Conservation (phyloP, 495 filamentous ascomycete genomes). For the Tuber melanosporum region DNA sequence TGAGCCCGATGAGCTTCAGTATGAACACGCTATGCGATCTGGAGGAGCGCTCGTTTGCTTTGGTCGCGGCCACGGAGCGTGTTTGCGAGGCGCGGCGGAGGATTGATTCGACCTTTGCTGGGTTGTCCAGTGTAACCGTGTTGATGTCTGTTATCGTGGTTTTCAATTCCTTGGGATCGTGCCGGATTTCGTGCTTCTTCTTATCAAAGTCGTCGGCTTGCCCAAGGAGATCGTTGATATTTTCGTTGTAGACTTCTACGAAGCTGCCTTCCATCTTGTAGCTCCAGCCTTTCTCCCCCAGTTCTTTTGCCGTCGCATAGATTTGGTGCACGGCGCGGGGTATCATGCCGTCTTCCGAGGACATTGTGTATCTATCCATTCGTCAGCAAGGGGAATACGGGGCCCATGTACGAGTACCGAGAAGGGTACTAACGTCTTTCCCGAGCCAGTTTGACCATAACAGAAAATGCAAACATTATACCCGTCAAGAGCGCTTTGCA, state of each 20-base stretch:
- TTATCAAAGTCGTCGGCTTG: constrained; percentile 67
- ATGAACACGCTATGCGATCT: constrained; percentile 96
- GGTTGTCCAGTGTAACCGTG: constrained; percentile 68
- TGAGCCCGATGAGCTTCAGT: constrained; percentile 75
- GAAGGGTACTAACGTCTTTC: constrained; percentile 58
- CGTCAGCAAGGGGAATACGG: constrained; percentile 5
- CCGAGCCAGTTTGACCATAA: constrained; percentile 95
- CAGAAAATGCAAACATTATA: constrained; percentile 99
- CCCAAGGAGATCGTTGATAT: constrained; percentile 84
- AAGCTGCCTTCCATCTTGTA: constrained; percentile 94
- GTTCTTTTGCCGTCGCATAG: constrained; percentile 70
- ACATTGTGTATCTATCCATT: constrained; percentile 69
- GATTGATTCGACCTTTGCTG: constrained; percentile 69
- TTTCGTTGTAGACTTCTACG: constrained; percentile 99
- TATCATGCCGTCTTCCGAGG: constrained; percentile 88
- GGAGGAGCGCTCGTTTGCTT: constrained; percentile 89
- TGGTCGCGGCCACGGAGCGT: constrained; percentile 87
- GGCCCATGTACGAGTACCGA: not conserved
- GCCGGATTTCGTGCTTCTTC: constrained; percentile 87
- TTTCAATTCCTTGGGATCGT: constrained; percentile 72
- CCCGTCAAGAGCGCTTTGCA: constrained; percentile 91
- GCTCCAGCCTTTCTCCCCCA: constrained; percentile 86
- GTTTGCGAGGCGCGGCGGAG: constrained; percentile 72
- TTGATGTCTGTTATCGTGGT: constrained; percentile 80
- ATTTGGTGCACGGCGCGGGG: constrained; percentile 88